A percentile compares a stretch with the other conserved stretches of the same genome.
Conservation (phyloP, 2,329 filamentous ascomycete genomes). For the Stromatinia cepivora region DNA sequence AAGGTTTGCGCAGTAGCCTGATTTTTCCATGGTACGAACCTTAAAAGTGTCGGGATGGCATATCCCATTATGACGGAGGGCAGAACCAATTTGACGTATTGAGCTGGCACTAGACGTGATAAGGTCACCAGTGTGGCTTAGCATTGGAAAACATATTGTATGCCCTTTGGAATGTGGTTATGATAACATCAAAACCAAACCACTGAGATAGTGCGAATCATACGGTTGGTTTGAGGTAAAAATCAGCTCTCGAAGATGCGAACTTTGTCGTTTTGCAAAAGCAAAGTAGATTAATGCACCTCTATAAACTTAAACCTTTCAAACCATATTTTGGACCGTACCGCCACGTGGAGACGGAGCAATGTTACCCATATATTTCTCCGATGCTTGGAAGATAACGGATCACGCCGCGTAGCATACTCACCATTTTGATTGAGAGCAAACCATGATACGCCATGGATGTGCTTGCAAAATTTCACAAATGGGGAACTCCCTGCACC, state of each 20-base stretch:
- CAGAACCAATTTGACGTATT: slow-evolving; percentile 11
- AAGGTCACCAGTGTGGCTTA: slow-evolving; percentile 16
- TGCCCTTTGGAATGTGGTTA: not conserved
- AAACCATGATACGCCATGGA: not conserved
- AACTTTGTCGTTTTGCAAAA: not conserved
- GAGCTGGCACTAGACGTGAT: slow-evolving; percentile 9
- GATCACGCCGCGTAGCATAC: not conserved
- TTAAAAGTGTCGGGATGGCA: not conserved
- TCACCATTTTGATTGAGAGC: not conserved
- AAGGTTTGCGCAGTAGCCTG: not conserved
- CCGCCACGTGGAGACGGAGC: not conserved
- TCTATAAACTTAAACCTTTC: not conserved
- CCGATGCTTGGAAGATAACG: not conserved
- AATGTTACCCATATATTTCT: not conserved
- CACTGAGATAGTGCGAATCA: slow-evolving; percentile 13
- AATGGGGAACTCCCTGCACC: not conserved
- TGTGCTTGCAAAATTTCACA: not conserved
- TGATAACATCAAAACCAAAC: slow-evolving; percentile 5
- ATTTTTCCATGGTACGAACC: not conserved
- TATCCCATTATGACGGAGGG: slow-evolving; percentile 2
- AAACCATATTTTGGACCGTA: not conserved
- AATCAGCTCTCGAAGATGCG: not conserved
- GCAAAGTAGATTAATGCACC: not conserved
- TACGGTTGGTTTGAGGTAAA: not conserved
- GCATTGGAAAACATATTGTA: slow-evolving; percentile 17